Base-by-base conservation (phyloP, 768 basidiomycete genomes). In the Suillus spraguei region DNA sequence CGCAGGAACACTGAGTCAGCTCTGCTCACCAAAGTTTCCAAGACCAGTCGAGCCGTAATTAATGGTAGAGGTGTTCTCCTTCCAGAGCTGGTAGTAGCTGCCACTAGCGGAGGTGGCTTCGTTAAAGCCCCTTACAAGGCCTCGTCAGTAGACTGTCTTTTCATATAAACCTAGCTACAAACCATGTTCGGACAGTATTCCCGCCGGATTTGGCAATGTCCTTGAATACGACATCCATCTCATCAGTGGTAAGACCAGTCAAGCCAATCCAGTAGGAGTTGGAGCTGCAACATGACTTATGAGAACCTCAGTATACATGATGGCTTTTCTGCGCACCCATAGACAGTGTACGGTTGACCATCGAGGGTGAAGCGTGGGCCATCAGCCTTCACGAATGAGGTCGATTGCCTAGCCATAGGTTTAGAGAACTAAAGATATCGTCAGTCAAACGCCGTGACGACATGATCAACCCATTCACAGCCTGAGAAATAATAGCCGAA, bases 201-300 rank as follows among this genome's bases (percentile, higher is more conserved):
- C 77, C 81, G 1, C 85, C 85, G 2, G 81, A 71, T 0, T 66
- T 74, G 3, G 81, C 84, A 35, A 88, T 84, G 64, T 86, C 81
- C 16, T 77, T 64, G 63, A 87, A 85, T 0, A 85, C 77, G 47
- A 76, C 65, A 70, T 85, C 78, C 78, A 87, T 86, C 61, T 85
- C 74, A 2, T 78, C 72, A 20, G 78, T 74, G 63, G 77, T 81
- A 55, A 77, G 78, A 11, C 81, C 81, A 65, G 70, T 78, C 52
- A 85, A 77, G 20, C 85, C 82, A 9, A 85, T 80, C 86, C 85
- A 87, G 72, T 87, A 86, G 1, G 85, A 80, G 70, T 87, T 87
- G 13, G 79, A 72, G 9, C 85, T 78, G 60, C 55, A n/a, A 60
- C 42, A 52, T 2, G 36, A 9, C 49, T 47, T 17, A 52, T 52